A percentile compares a stretch with the other conserved stretches of the same genome.
phyloP scores from a whole-genome alignment of 352 stramenopile species.

The Hyaloperonospora arabidopsidis region DNA sequence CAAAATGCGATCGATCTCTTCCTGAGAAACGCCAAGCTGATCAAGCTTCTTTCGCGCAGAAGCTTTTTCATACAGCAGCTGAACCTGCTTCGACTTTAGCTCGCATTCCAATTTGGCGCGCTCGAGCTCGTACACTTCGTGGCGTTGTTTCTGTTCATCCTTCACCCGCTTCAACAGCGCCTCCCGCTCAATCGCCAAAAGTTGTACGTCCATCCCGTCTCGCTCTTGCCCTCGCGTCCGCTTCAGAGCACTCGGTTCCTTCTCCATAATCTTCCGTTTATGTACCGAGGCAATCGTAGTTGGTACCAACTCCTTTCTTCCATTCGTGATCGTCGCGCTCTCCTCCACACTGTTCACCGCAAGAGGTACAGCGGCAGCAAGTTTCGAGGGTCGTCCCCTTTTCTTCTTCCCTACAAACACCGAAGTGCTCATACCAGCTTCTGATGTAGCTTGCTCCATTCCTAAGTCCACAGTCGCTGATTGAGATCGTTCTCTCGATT shows the following conservation, averaged over 20 bases:
- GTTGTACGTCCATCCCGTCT: slow-evolving; percentile 2
- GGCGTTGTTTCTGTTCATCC: slow-evolving; percentile 28
- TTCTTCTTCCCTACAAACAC: slow-evolving; percentile 7
- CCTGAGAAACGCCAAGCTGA: slow-evolving; percentile 33
- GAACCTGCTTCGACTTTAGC: slow-evolving; percentile 28
- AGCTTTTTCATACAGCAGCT: slow-evolving; percentile 40
- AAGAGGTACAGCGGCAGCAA: slow-evolving; percentile 1
- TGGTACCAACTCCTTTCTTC: slow-evolving; percentile 1
- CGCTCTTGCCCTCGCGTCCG: slow-evolving; percentile 8
- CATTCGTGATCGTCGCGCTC: slow-evolving; percentile 1
- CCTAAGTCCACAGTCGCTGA: slow-evolving; percentile 9
- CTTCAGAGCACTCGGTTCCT: slow-evolving; percentile 11
- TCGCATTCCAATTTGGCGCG: slow-evolving; percentile 23
- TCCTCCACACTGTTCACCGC: slow-evolving; percentile 1
- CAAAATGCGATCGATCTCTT: slow-evolving; percentile 37
- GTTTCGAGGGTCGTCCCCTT: slow-evolving; percentile 7
- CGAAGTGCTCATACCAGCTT: slow-evolving; percentile 1
- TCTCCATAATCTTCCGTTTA: slow-evolving; percentile 16
- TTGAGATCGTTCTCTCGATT: neutral
- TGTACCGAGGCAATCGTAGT: neutral
- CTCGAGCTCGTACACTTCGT: slow-evolving; percentile 22
- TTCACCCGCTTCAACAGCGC: slow-evolving; percentile 21
- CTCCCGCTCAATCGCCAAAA: slow-evolving; percentile 18
- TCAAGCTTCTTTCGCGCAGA: slow-evolving; percentile 39
- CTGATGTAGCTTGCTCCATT: slow-evolving; percentile 5